A percentile compares a stretch with the other conserved stretches of the same genome.
phyloP scores from a whole-genome alignment of 208 protist genomes.

The Trypanosoma conorhini region DNA sequence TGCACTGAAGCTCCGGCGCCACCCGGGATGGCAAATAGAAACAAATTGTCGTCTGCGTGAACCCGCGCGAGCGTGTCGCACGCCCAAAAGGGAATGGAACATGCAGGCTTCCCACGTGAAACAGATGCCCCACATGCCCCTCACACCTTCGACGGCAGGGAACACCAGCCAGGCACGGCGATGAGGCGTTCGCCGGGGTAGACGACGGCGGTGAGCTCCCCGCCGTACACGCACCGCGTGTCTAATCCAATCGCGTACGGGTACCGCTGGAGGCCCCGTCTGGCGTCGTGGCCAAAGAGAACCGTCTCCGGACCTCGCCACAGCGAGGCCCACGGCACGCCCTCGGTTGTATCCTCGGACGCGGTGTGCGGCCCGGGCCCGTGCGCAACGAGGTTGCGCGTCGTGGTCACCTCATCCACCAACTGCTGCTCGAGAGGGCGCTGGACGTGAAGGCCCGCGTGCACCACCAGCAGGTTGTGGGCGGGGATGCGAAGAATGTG shows the following conservation, averaged over 20 bases:
- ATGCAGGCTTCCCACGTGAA: too few relatives aligned
- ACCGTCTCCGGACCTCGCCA: slow-evolving; percentile 40
- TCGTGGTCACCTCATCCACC: slow-evolving; percentile 41
- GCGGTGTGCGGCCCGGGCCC: slow-evolving; percentile 25
- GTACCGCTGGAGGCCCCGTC: slow-evolving; percentile 59
- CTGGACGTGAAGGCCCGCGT: slow-evolving; percentile 68
- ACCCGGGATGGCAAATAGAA: too few relatives aligned
- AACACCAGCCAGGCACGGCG: slow-evolving; percentile 41
- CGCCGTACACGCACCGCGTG: slow-evolving; percentile 68
- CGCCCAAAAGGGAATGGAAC: too few relatives aligned
- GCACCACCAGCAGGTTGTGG: slow-evolving; percentile 61
- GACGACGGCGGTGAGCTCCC: slow-evolving; percentile 53
- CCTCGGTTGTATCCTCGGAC: slow-evolving; percentile 34
- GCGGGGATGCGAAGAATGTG: slow-evolving; percentile 67
- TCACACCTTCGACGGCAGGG: too few relatives aligned
- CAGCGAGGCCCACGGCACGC: slow-evolving; percentile 46
- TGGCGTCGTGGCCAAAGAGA: slow-evolving; percentile 82
- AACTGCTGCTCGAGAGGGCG: slow-evolving; percentile 44
- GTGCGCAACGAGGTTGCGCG: slow-evolving; percentile 49
- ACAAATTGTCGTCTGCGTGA: too few relatives aligned
- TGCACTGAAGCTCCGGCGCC: too few relatives aligned
- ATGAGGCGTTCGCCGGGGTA: slow-evolving; percentile 46
- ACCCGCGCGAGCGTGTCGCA: too few relatives aligned
- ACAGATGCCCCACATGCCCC: too few relatives aligned
- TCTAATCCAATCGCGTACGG: slow-evolving; percentile 73